Base-by-base conservation (phyloP, 495 filamentous ascomycete genomes). In the Coniosporium apollinis region DNA sequence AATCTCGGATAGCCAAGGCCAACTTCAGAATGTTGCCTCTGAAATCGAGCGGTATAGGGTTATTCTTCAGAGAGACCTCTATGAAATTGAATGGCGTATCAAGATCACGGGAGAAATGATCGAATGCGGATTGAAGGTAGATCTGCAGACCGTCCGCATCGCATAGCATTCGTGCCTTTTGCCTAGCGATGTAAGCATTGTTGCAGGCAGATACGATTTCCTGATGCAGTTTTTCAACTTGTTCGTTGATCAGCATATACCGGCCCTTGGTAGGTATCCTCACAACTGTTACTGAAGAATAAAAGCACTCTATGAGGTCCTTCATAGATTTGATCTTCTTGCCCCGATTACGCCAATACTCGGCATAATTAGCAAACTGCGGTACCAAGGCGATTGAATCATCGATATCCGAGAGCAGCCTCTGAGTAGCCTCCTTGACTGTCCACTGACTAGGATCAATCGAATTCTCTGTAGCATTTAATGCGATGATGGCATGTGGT, bases 51-150 rank as follows among this genome's bases (percentile, higher is more conserved):
- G 65, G 61, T 8, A 65, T 59, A 2, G 60, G 60, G 29, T 59
- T 66, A 19, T 58, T 53, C 9, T 47, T 49, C 9, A 65, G 52
- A 3, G 66, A 58, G 11, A 57, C 59, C 36, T 62, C 47, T 17
- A 70, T 59, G 39, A 75, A 70, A 43, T 75, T 61, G 37, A 75
- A 75, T 0, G 70, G 67, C 4, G 41, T 50, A 32, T 70, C 55
- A 3, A 68, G 55, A 28, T 59, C 45, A 1, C 47, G 48, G 0
- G 70, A 56, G 37, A 76, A 76, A 41, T 76, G 70, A 21, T 69
- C 60, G 36, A 68, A 74, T 0, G 64, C 71, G 13, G 48, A 50
- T 37, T 67, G 57, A 5, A 74, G 46, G 35, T 64, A 66, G 4
- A 50, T 44, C 14, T 69, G 56, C 1, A 74, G 51, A 41, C 69